These are phyloP conservation scores for Neurospora sp. DNA, from an alignment of 495 filamentous ascomycete species.

Conservation along the genomic window DNA sequence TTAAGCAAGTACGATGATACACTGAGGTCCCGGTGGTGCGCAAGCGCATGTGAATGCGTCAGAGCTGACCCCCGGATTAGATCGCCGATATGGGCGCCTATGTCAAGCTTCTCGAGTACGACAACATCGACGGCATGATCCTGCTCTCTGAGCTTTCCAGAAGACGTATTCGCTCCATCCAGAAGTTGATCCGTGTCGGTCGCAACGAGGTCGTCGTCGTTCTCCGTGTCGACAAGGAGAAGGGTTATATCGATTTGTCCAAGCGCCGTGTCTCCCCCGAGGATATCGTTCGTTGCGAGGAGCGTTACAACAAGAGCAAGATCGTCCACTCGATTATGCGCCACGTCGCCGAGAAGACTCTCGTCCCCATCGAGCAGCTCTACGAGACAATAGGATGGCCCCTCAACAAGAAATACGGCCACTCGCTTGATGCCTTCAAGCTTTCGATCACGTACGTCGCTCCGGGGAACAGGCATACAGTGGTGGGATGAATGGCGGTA, in stretches of 20 bases:
- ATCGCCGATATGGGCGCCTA: conserved; percentile 99
- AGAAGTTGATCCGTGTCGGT: conserved; percentile 96
- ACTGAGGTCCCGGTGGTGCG: background rate
- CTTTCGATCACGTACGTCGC: conserved; percentile 82
- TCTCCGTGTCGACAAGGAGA: conserved; percentile 96
- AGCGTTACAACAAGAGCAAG: conserved; percentile 99
- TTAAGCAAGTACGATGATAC: conserved; percentile 65
- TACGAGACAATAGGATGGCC: conserved; percentile 96
- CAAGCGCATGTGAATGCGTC: conserved; percentile 7
- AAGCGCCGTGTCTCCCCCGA: conserved; percentile 96
- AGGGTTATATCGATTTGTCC: conserved; percentile 97
- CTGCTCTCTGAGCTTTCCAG: conserved; percentile 90
- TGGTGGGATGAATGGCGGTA: background rate
- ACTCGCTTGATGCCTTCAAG: conserved; percentile 96
- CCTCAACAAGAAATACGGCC: conserved; percentile 92
- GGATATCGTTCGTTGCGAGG: conserved; percentile 95
- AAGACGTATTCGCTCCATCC: conserved; percentile 94
- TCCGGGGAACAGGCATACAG: background rate
- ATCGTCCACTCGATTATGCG: conserved; percentile 97
- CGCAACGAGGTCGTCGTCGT: conserved; percentile 98
- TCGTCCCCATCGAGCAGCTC: conserved; percentile 81
- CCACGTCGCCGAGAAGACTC: conserved; percentile 94
- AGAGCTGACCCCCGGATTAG: conserved; percentile 30
- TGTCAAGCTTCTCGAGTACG: conserved; percentile 97
- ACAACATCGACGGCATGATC: conserved; percentile 99